Evolutionary conservation across 768 basidiomycete genomes (phyloP).

Genomic region (Lactarius sp.): DNA sequence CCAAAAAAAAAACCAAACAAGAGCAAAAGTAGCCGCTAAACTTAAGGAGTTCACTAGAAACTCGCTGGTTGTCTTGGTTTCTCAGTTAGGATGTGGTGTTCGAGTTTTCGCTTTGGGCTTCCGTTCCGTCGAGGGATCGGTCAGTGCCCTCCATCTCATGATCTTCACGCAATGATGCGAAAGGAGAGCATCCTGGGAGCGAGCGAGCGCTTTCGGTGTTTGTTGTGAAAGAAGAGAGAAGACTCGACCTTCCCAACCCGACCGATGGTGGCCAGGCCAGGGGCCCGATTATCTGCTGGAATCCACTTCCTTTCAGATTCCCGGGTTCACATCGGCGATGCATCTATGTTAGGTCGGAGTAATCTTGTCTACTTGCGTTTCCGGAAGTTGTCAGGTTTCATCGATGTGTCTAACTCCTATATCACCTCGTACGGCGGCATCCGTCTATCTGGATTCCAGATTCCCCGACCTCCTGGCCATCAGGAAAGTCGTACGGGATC

Average conservation of each 20-base stretch:
- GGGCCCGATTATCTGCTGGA: not conserved
- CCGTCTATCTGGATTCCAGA: not conserved
- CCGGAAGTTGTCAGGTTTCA: not conserved
- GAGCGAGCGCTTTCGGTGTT: not conserved
- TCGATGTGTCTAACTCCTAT: not conserved
- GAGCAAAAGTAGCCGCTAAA: not conserved
- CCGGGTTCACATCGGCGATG: constrained; percentile 14
- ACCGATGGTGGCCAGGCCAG: not conserved
- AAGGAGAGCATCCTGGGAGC: not conserved
- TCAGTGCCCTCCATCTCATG: not conserved
- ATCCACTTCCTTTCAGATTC: not conserved
- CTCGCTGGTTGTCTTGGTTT: not conserved
- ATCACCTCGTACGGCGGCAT: not conserved
- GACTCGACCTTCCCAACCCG: not conserved
- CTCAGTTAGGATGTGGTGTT: not conserved
- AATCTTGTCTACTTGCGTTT: not conserved
- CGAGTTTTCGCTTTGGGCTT: not conserved
- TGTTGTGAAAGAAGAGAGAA: constrained; percentile 12
- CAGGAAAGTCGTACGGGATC: too few relatives aligned
- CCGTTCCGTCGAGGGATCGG: not conserved
- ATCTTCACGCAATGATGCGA: not conserved
- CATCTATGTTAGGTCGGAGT: not conserved
- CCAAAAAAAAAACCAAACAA: not conserved
- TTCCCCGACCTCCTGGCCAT: not conserved
- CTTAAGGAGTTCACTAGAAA: not conserved